phyloP scores from a whole-genome alignment of 2,329 filamentous ascomycete genomes.

The Botrytis elliptica region DNA sequence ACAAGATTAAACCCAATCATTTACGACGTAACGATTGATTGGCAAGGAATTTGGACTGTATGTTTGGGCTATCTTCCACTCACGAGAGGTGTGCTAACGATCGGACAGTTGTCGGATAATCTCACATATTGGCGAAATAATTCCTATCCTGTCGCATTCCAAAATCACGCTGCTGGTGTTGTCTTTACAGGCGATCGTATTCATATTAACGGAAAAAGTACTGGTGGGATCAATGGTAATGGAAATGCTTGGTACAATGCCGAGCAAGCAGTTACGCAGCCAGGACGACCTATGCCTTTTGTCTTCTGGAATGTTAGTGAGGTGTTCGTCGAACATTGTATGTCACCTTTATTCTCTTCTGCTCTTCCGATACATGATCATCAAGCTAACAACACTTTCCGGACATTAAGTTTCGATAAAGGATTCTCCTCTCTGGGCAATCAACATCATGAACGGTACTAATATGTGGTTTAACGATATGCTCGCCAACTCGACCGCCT shows the following conservation, averaged over 20 bases:
- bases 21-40: slow-evolving; percentile 51
- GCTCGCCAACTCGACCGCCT: slow-evolving; percentile 49
- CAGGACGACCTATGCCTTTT: slow-evolving; percentile 56
- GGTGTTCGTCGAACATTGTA: slow-evolving; percentile 50
- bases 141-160: slow-evolving; percentile 52
- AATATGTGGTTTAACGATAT: slow-evolving; percentile 53
- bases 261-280: slow-evolving; percentile 47
- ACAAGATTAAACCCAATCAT: slow-evolving; percentile 50
- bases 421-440: slow-evolving; percentile 52
- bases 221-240: slow-evolving; percentile 54
- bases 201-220: slow-evolving; percentile 51
- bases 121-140: slow-evolving; percentile 55
- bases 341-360: slow-evolving; percentile 5
- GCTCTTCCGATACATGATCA: not conserved
- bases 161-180: slow-evolving; percentile 56
- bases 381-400: not conserved
- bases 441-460: slow-evolving; percentile 59
- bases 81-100: not conserved
- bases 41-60: slow-evolving; percentile 52
- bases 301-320: slow-evolving; percentile 58
- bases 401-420: slow-evolving; percentile 44
- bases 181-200: slow-evolving; percentile 51
- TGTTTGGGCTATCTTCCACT: slow-evolving; percentile 15
- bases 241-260: slow-evolving; percentile 54
- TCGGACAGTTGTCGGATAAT: slow-evolving; percentile 47